Evolutionary conservation across 164 flowering plant species (phyloP).

Genomic region (Euptelea pleiosperma): DNA sequence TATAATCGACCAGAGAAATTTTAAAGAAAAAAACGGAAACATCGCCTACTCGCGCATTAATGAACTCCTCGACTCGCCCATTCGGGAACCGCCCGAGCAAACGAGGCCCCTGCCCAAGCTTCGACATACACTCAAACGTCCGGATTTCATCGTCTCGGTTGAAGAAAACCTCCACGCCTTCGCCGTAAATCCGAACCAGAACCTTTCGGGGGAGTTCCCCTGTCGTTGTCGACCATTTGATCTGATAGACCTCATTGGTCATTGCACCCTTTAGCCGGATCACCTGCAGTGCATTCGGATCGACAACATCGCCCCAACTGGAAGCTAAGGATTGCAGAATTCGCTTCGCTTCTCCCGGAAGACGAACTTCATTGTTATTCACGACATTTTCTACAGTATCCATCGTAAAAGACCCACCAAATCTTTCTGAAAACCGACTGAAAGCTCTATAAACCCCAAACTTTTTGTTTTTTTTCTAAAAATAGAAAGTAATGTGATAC

Average conservation of each 20-base stretch:
- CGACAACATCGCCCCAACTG: slow-evolving; percentile 54
- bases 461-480: too few relatives aligned
- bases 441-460: too few relatives aligned
- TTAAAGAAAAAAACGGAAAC: neutral
- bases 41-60: slow-evolving; percentile 65
- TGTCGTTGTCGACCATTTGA: slow-evolving; percentile 58
- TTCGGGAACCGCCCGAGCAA: slow-evolving; percentile 57
- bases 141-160: slow-evolving; percentile 60
- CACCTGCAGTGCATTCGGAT: slow-evolving; percentile 50
- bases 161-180: slow-evolving; percentile 81
- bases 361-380: slow-evolving; percentile 16
- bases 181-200: slow-evolving; percentile 71
- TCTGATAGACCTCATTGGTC: slow-evolving; percentile 82
- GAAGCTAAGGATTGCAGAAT: slow-evolving; percentile 54
- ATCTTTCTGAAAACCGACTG: too few relatives aligned
- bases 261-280: slow-evolving; percentile 76
- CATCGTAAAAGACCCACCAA: too few relatives aligned
- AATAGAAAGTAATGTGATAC: too few relatives aligned
- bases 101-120: slow-evolving; percentile 75
- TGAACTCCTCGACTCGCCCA: slow-evolving; percentile 86
- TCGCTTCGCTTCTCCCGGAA: slow-evolving; percentile 54
- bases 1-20: neutral
- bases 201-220: slow-evolving; percentile 45
- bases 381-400: too few relatives aligned
- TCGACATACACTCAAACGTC: slow-evolving; percentile 78